phyloP scores from a whole-genome alignment of 2,329 filamentous ascomycete genomes.

The Colletotrichum viniferum region DNA sequence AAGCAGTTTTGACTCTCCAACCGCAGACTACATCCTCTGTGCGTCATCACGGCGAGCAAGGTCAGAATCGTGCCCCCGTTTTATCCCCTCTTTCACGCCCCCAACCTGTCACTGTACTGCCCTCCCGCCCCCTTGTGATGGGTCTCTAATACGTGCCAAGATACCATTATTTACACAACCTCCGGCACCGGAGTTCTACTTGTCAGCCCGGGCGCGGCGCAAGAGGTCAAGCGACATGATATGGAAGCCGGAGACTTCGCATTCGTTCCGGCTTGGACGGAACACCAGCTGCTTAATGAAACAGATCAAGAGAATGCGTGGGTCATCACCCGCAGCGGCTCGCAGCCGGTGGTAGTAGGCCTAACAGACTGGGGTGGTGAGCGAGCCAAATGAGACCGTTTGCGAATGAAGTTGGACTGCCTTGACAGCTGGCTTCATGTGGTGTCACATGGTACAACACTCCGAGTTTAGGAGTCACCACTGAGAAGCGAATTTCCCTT shows the following conservation, averaged over 20 bases:
- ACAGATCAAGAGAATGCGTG: slow-evolving; percentile 65
- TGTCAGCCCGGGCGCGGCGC: slow-evolving; percentile 58
- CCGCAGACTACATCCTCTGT: slow-evolving; percentile 66
- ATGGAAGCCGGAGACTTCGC: slow-evolving; percentile 71
- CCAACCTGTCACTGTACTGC: background rate
- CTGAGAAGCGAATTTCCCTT: background rate
- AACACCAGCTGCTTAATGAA: slow-evolving; percentile 74
- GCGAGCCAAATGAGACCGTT: slow-evolving; percentile 32
- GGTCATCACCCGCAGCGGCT: slow-evolving; percentile 68
- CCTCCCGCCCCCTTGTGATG: background rate
- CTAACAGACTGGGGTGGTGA: slow-evolving; percentile 65
- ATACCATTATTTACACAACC: slow-evolving; percentile 71
- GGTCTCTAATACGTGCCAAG: slow-evolving; percentile 38
- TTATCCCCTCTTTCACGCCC: background rate
- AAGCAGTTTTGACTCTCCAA: slow-evolving; percentile 64
- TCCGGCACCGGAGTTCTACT: slow-evolving; percentile 66
- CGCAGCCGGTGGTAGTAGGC: slow-evolving; percentile 65
- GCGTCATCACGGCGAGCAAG: slow-evolving; percentile 73
- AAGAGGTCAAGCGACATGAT: slow-evolving; percentile 55
- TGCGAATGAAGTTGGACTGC: background rate
- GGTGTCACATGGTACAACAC: background rate
- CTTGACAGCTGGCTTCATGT: background rate
- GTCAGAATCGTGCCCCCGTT: slow-evolving; percentile 36
- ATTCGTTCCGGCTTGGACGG: slow-evolving; percentile 70
- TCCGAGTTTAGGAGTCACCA: background rate